phyloP scores from a whole-genome alignment of 2,329 filamentous ascomycete species.

The Penicillium paneum region DNA sequence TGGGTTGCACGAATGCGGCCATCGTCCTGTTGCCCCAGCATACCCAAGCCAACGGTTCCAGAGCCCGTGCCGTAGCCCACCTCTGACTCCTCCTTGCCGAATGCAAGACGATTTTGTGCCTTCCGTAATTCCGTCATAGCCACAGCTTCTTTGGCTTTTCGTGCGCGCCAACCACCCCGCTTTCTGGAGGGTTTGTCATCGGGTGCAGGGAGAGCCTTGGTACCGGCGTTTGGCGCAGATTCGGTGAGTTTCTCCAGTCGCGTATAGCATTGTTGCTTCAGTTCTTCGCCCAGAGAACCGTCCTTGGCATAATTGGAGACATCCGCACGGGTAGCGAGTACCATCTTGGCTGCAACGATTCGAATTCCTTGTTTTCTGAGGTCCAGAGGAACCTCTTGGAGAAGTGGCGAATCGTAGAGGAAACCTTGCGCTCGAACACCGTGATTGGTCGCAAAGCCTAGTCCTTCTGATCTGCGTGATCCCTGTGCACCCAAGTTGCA shows the following conservation, averaged over 20 bases:
- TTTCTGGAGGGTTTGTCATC: slow-evolving; percentile 95
- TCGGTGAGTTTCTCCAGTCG: slow-evolving; percentile 91
- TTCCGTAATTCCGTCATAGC: slow-evolving; percentile 97
- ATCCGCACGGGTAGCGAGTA: slow-evolving; percentile 89
- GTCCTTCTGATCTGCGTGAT: slow-evolving; percentile 76
- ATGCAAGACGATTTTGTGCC: slow-evolving; percentile 92
- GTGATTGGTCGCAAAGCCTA: slow-evolving; percentile 88
- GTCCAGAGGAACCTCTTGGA: slow-evolving; percentile 78
- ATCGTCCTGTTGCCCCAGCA: slow-evolving; percentile 86
- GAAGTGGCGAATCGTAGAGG: slow-evolving; percentile 86
- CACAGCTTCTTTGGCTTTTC: slow-evolving; percentile 93
- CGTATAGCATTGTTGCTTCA: slow-evolving; percentile 78
- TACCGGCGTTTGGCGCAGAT: slow-evolving; percentile 82
- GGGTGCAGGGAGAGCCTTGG: slow-evolving; percentile 80
- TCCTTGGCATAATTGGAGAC: slow-evolving; percentile 76
- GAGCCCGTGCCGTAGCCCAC: slow-evolving; percentile 86
- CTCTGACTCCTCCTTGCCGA: slow-evolving; percentile 92
- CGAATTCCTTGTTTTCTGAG: slow-evolving; percentile 91
- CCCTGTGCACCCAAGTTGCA: slow-evolving; percentile 91
- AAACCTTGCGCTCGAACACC: slow-evolving; percentile 89
- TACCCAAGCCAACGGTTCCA: slow-evolving; percentile 81
- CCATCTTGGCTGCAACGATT: slow-evolving; percentile 88
- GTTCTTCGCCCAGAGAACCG: slow-evolving; percentile 75
- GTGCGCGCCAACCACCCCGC: slow-evolving; percentile 80
- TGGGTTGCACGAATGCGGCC: slow-evolving; percentile 85